phyloP scores from a whole-genome alignment of 1,284 basidiomycete species.

The Ganoderma meredithae region DNA sequence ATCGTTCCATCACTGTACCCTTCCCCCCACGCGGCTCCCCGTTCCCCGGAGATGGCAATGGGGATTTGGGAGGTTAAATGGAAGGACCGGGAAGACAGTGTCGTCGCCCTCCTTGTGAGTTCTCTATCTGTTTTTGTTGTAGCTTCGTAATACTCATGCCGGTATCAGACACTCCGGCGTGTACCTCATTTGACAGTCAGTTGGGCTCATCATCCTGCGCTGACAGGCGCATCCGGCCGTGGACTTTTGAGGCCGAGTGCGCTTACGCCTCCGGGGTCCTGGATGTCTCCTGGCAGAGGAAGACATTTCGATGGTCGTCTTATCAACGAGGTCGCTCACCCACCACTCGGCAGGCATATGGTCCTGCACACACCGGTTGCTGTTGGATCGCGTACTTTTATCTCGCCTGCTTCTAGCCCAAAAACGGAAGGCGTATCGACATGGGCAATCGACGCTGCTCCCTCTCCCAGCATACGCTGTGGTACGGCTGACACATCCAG shows the following conservation, averaged over 20 bases:
- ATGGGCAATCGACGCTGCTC: background rate
- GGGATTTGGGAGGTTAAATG: slow-evolving; percentile 80
- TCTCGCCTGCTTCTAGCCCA: slow-evolving; percentile 3
- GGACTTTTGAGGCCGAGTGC: background rate
- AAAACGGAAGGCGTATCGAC: background rate
- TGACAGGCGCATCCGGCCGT: background rate
- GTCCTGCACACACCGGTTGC: slow-evolving; percentile 3
- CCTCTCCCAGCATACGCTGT: background rate
- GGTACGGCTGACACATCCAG: background rate
- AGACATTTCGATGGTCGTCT: slow-evolving; percentile 4
- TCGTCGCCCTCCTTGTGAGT: slow-evolving; percentile 70
- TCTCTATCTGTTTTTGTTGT: background rate
- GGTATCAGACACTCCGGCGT: slow-evolving; percentile 64
- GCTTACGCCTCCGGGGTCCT: background rate
- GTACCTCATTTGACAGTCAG: slow-evolving; percentile 77
- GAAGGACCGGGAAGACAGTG: slow-evolving; percentile 75
- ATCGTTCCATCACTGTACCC: slow-evolving; percentile 7
- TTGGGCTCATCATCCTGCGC: slow-evolving; percentile 67
- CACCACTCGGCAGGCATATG: background rate
- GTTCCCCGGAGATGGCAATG: slow-evolving; percentile 60
- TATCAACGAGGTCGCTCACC: background rate
- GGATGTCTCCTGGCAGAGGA: background rate
- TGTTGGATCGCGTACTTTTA: background rate
- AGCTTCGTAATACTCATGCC: background rate
- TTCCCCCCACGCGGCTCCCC: slow-evolving; percentile 60